A percentile compares a stretch with the other conserved stretches of the same genome.
Conservation (phyloP, 768 basidiomycete species). For the Suillus plorans region DNA sequence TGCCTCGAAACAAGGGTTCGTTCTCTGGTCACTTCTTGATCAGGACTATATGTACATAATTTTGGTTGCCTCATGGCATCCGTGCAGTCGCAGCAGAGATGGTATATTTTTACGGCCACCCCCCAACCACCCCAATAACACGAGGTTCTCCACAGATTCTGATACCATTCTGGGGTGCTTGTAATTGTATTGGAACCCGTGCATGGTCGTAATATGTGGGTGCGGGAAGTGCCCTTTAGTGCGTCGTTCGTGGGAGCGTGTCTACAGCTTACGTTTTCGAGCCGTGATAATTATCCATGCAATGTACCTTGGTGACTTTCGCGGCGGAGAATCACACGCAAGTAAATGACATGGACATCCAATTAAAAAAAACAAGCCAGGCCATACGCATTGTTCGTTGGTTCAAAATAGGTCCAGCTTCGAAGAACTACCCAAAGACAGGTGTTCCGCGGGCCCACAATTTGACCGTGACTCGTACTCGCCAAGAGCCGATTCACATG, state of each 20-base stretch:
- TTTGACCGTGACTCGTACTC: not conserved
- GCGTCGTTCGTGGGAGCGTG: not conserved
- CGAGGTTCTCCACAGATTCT: not conserved
- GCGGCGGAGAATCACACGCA: not conserved
- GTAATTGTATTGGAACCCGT: not conserved
- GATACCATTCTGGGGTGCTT: not conserved
- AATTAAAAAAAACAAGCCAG: not conserved
- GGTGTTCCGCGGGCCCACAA: not conserved
- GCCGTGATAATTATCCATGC: not conserved
- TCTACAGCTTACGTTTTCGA: not conserved
- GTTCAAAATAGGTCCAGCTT: not conserved
- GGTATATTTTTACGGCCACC: not conserved
- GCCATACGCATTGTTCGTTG: not conserved
- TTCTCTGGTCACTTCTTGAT: not conserved
- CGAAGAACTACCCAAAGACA: not conserved
- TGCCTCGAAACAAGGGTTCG: not conserved
- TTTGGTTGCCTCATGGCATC: not conserved
- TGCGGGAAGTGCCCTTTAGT: not conserved
- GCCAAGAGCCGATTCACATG: not conserved
- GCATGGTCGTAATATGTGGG: not conserved
- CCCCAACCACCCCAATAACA: not conserved
- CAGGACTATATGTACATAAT: not conserved
- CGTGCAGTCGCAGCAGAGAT: not conserved
- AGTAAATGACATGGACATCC: not conserved
- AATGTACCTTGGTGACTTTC: not conserved